Base-by-base conservation (phyloP, 2,329 filamentous ascomycete species). In the Calycina herbarum region DNA sequence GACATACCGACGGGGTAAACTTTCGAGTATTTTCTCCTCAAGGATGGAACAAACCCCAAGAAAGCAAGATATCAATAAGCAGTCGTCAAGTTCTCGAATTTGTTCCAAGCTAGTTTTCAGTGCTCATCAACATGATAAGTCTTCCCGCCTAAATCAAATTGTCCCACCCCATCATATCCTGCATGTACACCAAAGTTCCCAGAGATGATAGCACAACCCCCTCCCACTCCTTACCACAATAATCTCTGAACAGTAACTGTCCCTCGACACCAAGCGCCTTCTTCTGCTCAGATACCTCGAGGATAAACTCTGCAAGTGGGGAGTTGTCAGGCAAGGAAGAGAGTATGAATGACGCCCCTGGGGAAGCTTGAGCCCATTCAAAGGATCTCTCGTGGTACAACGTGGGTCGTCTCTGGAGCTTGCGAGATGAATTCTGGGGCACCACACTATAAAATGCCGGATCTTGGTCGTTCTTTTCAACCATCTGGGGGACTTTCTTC, bases 151-250 rank as follows among this genome's bases (percentile, higher is more conserved):
- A 40, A 3, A 40, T 54, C 48, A 54, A 54, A 27, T 54, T 54
- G 3, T 54, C 48, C 48, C 20, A 54, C 24, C 48, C 20, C 48
- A 24, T 54, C 48, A 27, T 24, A 27, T 54, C 48, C 48, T 54
- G 48, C 10, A 54, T 54, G 4, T 54, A 54, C 8, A 54, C 20
- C 48, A 54, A 27, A 24, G 48, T 8, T 4, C 48, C 48, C 8
- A 54, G 10, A 5, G 48, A 54, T 27, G 48, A 11, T 7, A 54
- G 8, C 5, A 54, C 48, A 20, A 54, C 48, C 0, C 48, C 48
- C 20, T 54, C 48, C 48, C 48, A 54, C 4, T 54, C 48, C 48
- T 54, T 54, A 54, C 48, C 48, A 27, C 48, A 54, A 8, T 54
- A 54, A 13, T 54, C 48, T 54, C 48, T 54, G 11, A 54, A 54